phyloP scores from a whole-genome alignment of 305 asterid genomes.

The Fraxinus sp. region DNA sequence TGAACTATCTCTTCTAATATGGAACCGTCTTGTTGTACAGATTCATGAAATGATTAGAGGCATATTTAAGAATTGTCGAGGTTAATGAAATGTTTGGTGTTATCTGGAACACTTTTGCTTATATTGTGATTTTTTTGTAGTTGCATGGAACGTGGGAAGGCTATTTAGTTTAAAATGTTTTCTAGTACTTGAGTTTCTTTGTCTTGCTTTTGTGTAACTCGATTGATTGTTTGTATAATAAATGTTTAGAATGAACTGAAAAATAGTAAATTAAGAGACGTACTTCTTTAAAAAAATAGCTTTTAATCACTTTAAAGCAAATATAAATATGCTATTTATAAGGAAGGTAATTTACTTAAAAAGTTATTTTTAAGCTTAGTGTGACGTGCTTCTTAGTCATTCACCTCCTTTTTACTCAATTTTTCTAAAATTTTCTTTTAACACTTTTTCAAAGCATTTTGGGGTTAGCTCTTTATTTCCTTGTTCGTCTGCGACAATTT shows the following conservation, averaged over 20 bases:
- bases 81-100: background rate
- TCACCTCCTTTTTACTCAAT: background rate
- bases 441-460: constrained; percentile 10
- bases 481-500: constrained; percentile 55
- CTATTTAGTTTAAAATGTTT: background rate
- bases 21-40: too few species aligned
- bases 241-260: background rate
- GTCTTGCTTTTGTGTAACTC: background rate
- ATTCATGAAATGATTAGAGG: background rate
- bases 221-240: background rate
- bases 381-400: background rate
- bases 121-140: too few species aligned
- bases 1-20: too few species aligned
- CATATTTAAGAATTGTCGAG: background rate
- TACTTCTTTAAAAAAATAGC: background rate
- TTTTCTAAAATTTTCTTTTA: background rate
- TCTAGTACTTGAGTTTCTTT: background rate
- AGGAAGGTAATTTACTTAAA: background rate
- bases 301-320: background rate
- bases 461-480: constrained; percentile 29
- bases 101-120: too few species aligned
- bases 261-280: too few species aligned
- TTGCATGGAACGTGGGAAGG: background rate
- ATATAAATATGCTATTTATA: too few species aligned
- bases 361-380: background rate